Evolutionary conservation across 208 protist species (phyloP).

Genomic region (Phytomonas sp.): DNA sequence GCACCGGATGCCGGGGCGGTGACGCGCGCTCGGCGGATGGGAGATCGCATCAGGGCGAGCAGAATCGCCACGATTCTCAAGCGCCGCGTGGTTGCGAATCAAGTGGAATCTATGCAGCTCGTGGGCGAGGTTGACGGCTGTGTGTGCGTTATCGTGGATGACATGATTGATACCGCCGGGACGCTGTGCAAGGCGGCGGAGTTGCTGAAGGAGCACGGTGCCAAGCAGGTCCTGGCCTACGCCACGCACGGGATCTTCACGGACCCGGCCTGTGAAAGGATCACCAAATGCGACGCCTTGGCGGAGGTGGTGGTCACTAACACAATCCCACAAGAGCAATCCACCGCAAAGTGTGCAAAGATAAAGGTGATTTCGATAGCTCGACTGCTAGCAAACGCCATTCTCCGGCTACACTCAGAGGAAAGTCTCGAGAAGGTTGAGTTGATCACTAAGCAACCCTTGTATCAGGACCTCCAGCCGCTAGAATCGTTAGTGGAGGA

Average conservation of each 20-base stretch:
- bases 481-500: constrained; percentile 81
- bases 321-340: constrained; percentile 83
- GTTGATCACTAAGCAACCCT: constrained; percentile 7
- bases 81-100: constrained; percentile 89
- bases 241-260: constrained; percentile 94
- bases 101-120: constrained; percentile 90
- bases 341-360: constrained; percentile 57
- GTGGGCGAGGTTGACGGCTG: constrained; percentile 94
- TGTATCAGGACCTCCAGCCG: constrained; percentile 55
- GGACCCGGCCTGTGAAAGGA: constrained; percentile 86
- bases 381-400: constrained; percentile 82
- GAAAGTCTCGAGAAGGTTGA: constrained; percentile 68
- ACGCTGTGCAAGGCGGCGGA: constrained; percentile 94
- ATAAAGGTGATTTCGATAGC: constrained; percentile 83
- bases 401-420: constrained; percentile 81
- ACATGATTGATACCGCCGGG: constrained; percentile 97
- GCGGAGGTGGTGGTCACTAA: constrained; percentile 90
- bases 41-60: constrained; percentile 64
- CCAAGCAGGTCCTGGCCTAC: constrained; percentile 88
- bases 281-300: constrained; percentile 83
- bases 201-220: constrained; percentile 91
- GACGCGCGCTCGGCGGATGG: constrained; percentile 81
- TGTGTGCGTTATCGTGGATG: constrained; percentile 94
- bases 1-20: constrained; percentile 95
- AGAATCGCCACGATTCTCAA: constrained; percentile 94